These are phyloP conservation scores for Oryza officinalis DNA, from an alignment of 176 grass and related monocot genomes.

Conservation along the genomic window DNA sequence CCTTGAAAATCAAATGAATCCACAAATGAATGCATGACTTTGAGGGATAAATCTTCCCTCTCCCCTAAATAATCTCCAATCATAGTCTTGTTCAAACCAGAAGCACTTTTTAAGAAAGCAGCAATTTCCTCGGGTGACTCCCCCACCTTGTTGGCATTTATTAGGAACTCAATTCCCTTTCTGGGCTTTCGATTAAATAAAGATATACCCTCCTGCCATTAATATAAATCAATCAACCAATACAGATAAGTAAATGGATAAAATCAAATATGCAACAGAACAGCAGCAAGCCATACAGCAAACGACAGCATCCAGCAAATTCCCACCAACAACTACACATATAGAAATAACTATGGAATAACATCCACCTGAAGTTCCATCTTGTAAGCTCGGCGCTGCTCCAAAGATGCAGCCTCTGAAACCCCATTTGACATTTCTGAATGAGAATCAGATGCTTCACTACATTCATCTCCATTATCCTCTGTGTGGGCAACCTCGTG, in stretches of 20 bases:
- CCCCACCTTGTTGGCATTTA: slow-evolving; percentile 89
- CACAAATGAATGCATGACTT: slow-evolving; percentile 99
- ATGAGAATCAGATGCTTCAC: slow-evolving; percentile 74
- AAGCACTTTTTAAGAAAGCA: slow-evolving; percentile 80
- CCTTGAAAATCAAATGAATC: slow-evolving; percentile 96
- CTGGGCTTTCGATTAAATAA: slow-evolving; percentile 96
- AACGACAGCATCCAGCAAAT: slow-evolving; percentile 18
- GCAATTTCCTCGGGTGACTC: slow-evolving; percentile 87
- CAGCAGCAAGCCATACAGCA: slow-evolving; percentile 10
- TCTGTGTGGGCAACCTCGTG: slow-evolving; percentile 59
- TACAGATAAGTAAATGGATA: slow-evolving; percentile 34
- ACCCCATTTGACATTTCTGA: slow-evolving; percentile 77
- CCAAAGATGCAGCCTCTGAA: slow-evolving; percentile 81
- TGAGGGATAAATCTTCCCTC: slow-evolving; percentile 89
- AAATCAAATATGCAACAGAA: slow-evolving; percentile 22
- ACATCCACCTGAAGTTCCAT: slow-evolving; percentile 95
- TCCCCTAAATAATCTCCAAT: slow-evolving; percentile 97
- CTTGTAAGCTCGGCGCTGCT: slow-evolving; percentile 94
- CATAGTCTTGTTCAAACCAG: slow-evolving; percentile 96
- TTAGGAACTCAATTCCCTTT: slow-evolving; percentile 95
- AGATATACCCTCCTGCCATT: slow-evolving; percentile 90
- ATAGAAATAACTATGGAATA: slow-evolving; percentile 39
- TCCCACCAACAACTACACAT: slow-evolving; percentile 34
- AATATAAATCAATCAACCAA: slow-evolving; percentile 40
- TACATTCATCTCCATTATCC: slow-evolving; percentile 64